Evolutionary conservation across 306 rosid genomes (phyloP), one percentile per base, ranked within the genome.

Genomic region (Medicago ruthenica): DNA sequence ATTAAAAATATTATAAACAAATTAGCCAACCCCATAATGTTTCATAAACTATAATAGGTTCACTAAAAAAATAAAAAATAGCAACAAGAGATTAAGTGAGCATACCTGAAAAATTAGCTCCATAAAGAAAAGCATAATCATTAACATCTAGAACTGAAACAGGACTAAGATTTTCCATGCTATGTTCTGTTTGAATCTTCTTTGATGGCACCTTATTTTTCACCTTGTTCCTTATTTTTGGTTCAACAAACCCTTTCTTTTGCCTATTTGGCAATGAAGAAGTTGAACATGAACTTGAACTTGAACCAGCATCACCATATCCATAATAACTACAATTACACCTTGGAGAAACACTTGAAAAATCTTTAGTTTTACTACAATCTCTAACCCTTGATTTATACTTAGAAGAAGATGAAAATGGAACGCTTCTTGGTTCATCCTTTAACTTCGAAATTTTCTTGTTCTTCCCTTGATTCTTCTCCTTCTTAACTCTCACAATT

Each of bases 361-460:
- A 83, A 37, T 63, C 76, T 67, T 34, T 83, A 41, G 9, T 72
- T 21, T 74, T 81, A 67, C 67, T 42, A 47, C 17, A 22, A 20
- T 75, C 60, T 58, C 61, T 31, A 66, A 37, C 50, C 40, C 66
- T 85, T 1, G 75, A 42, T 60, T 60, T 13, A 4, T 70, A 10
- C 24, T 37, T 77, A 1, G 79, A 67, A 58, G 76, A 74, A 53
- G 78, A 79, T 57, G 60, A 53, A 53, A 73, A 79, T 44, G 80
- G 70, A 2, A 48, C 86, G 40, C 84, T 85, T 50, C 97, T 81
- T 0, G 96, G 91, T 64, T 91, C 97, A 75, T 91, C 74, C 79
- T 83, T 91, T 67, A 90, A 34, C 85, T 78, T 86, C 0, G 81
- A 86, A 77, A 88, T 85, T 51, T 82, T 90, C 76, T 60, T 83